A percentile compares a stretch with the other conserved stretches of the same genome.
phyloP scores from a whole-genome alignment of 192 early-diverging fungal species.

The Thamnidium elegans region DNA sequence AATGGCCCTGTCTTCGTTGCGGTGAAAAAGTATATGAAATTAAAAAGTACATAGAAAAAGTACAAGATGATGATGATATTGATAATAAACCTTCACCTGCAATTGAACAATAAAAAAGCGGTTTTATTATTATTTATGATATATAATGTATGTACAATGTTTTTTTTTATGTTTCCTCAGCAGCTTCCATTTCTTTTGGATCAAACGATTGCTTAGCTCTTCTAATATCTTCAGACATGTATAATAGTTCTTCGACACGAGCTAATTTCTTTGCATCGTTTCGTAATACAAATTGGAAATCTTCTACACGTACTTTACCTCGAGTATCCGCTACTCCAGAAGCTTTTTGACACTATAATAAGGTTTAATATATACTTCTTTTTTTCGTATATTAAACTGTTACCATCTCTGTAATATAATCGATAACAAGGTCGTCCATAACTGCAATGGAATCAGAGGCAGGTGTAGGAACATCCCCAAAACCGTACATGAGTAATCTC shows the following conservation, averaged over 20 bases:
- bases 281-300: constrained; percentile 72
- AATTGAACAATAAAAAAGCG: not conserved
- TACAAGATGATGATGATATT: constrained; percentile 35
- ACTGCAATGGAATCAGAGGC: constrained; percentile 72
- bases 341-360: constrained; percentile 52
- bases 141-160: not conserved
- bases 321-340: constrained; percentile 47
- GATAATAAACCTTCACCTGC: not conserved
- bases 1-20: constrained; percentile 79
- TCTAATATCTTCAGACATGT: constrained; percentile 74
- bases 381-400: not conserved
- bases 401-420: constrained; percentile 79
- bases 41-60: constrained; percentile 39
- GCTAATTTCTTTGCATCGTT: constrained; percentile 81
- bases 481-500: constrained; percentile 80
- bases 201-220: constrained; percentile 59
- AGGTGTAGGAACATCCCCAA: constrained; percentile 78
- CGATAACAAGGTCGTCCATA: constrained; percentile 78
- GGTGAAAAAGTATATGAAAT: constrained; percentile 62
- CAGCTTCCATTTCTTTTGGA: constrained; percentile 47
- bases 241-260: constrained; percentile 78
- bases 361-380: not conserved
- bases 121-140: not conserved
- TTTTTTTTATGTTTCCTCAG: constrained; percentile 10
- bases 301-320: constrained; percentile 65